phyloP scores from a whole-genome alignment of 345 rosid species.

The Populus nigra region DNA sequence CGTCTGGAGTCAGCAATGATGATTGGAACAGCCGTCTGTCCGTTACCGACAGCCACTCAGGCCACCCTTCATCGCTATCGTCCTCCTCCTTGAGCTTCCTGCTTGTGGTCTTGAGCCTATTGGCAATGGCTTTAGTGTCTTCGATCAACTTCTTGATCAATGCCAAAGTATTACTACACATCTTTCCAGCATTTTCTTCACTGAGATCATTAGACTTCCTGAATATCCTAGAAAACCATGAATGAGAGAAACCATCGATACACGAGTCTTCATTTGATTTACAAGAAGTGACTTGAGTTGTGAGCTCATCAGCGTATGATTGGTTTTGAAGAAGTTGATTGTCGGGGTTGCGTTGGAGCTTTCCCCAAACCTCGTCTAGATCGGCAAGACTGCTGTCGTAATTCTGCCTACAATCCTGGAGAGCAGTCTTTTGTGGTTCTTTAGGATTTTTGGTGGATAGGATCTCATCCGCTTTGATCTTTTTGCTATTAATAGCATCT shows the following conservation, averaged over 20 bases:
- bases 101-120: conserved; percentile 22
- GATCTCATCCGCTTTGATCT: conserved; percentile 13
- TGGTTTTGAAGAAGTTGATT: conserved; percentile 52
- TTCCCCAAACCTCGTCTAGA: conserved; percentile 46
- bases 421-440: conserved; percentile 56
- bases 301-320: conserved; percentile 49
- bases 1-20: conserved; percentile 49
- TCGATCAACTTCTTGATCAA: conserved; percentile 38
- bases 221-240: background rate
- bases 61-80: conserved; percentile 38
- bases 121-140: conserved; percentile 2
- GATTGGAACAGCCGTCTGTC: conserved; percentile 71
- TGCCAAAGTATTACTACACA: conserved; percentile 50
- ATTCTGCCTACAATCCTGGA: conserved; percentile 71
- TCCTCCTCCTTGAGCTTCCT: conserved; percentile 45
- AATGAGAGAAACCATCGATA: conserved; percentile 75
- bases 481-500: conserved; percentile 22
- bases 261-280: conserved; percentile 78
- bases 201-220: too few species aligned
- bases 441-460: conserved; percentile 19
- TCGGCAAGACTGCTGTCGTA: conserved; percentile 75
- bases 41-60: conserved; percentile 59
- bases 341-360: conserved; percentile 51
- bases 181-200: conserved; percentile 35
- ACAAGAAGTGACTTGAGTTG: conserved; percentile 69